Percentiles rank a stretch among this genome's conserved stretches.
phyloP scores from a whole-genome alignment of 1,284 basidiomycete species.

The Ustilago trichophora region DNA sequence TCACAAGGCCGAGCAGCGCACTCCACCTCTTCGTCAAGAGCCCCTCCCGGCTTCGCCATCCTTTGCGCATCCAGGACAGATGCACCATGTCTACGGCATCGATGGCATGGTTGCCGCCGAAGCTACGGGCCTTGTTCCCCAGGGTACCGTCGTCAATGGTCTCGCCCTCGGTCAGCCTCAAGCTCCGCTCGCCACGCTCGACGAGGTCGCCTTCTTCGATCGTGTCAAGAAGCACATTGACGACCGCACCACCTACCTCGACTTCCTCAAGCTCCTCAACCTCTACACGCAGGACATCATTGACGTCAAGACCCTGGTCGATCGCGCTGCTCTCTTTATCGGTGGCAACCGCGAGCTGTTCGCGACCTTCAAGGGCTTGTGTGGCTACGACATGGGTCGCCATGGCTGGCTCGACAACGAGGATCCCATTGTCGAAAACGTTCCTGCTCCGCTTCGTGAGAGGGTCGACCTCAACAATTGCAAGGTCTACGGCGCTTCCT shows the following conservation, averaged over 20 bases:
- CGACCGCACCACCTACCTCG: conserved; percentile 88
- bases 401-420: conserved; percentile 71
- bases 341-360: conserved; percentile 80
- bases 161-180: conserved; percentile 59
- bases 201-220: conserved; percentile 93
- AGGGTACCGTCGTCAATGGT: conserved; percentile 42
- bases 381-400: conserved; percentile 78
- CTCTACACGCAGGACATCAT: conserved; percentile 93
- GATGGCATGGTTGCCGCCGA: conserved; percentile 56
- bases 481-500: conserved; percentile 80
- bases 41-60: conserved; percentile 36
- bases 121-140: conserved; percentile 48
- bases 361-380: conserved; percentile 84
- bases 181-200: conserved; percentile 73
- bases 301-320: conserved; percentile 81
- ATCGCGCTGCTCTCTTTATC: conserved; percentile 87
- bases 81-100: conserved; percentile 53
- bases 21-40: conserved; percentile 44
- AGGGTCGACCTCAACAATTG: conserved; percentile 64
- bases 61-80: conserved; percentile 39
- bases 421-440: conserved; percentile 68
- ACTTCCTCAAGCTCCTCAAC: conserved; percentile 94
- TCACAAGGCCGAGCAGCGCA: conserved; percentile 51
- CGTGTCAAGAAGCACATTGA: conserved; percentile 84
- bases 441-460: conserved; percentile 65